Evolutionary conservation across 352 stramenopile species (phyloP).

Genomic region (Pythium insidiosum): DNA sequence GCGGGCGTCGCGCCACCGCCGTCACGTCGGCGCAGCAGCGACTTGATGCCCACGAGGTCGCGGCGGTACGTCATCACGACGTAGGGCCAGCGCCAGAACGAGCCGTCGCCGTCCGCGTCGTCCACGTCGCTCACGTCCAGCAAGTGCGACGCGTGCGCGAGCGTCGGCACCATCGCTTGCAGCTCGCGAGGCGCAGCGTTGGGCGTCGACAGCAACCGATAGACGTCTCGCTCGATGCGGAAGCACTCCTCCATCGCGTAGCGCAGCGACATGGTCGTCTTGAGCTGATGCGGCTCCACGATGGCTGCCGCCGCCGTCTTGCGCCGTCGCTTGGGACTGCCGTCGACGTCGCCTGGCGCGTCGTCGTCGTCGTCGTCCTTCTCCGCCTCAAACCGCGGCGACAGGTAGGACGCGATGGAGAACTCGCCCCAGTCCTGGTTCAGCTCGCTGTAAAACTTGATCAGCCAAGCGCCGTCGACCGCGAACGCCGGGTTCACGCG

Average conservation of each 20-base stretch:
- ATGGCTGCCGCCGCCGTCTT: constrained; percentile 41
- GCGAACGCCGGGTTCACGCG: constrained; percentile 75
- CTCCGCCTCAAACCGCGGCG: constrained; percentile 30
- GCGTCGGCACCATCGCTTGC: constrained; percentile 24
- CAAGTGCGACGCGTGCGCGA: constrained; percentile 47
- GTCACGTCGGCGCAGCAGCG: constrained; percentile 36
- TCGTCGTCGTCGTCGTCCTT: constrained; percentile 1
- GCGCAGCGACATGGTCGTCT: constrained; percentile 44
- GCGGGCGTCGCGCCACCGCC: constrained; percentile 28
- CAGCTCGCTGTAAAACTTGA: constrained; percentile 84
- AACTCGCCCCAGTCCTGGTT: constrained; percentile 81
- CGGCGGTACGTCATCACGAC: constrained; percentile 63
- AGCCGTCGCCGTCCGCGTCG: constrained; percentile 46
- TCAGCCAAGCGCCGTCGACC: constrained; percentile 38
- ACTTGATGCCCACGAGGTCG: constrained; percentile 38
- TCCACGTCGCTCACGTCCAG: constrained; percentile 55
- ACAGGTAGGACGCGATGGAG: constrained; percentile 56
- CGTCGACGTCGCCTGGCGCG: neutral
- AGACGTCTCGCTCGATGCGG: constrained; percentile 49
- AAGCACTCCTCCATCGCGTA: constrained; percentile 74
- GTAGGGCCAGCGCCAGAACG: constrained; percentile 83
- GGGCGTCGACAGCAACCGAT: constrained; percentile 8
- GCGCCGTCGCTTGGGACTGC: neutral
- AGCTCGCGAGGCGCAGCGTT: constrained; percentile 10
- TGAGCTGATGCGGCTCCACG: constrained; percentile 42